These are phyloP conservation scores for Lipomyces spencermartinsiae DNA, from an alignment of 805 yeast genomes.

Conservation along the genomic window DNA sequence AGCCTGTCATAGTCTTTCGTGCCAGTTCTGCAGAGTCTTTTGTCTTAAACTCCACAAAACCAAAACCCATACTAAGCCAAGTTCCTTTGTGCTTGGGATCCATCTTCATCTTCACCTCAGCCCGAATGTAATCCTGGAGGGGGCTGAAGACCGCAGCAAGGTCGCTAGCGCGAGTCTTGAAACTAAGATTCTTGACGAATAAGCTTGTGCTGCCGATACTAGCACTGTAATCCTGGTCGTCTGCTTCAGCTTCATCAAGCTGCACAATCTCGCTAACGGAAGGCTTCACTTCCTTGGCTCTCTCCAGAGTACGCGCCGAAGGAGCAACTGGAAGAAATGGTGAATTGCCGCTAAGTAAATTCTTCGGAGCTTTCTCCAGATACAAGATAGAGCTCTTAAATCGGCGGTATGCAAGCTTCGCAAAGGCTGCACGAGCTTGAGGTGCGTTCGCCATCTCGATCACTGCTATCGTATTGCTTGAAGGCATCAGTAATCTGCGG, in stretches of 20 bases:
- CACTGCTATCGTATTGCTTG: constrained; percentile 94
- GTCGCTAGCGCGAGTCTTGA: constrained; percentile 68
- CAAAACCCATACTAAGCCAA: constrained; percentile 94
- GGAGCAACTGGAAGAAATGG: constrained; percentile 25
- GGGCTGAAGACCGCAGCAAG: constrained; percentile 68
- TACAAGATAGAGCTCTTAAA: constrained; percentile 86
- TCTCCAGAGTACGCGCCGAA: constrained; percentile 47
- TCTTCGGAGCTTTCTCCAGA: constrained; percentile 92
- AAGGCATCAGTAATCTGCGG: constrained; percentile 86
- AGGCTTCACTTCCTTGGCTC: constrained; percentile 37
- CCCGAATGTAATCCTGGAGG: constrained; percentile 79
- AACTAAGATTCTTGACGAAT: constrained; percentile 90
- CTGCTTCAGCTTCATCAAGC: constrained; percentile 44
- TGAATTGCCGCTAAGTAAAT: constrained; percentile 62
- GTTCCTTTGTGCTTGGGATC: constrained; percentile 75
- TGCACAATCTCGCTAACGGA: constrained; percentile 23
- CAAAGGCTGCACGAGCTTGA: constrained; percentile 86
- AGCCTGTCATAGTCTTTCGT: constrained; percentile 72
- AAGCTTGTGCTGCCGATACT: constrained; percentile 72
- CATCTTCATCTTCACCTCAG: constrained; percentile 84
- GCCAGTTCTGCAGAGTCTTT: constrained; percentile 81
- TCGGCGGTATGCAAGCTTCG: constrained; percentile 84
- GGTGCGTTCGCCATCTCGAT: constrained; percentile 85
- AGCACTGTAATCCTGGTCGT: constrained; percentile 50
- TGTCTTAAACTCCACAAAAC: constrained; percentile 88